Percentiles rank a stretch among this genome's conserved stretches.
Conservation (phyloP, 805 yeast genomes). For the Hanseniaspora taiwanica region DNA sequence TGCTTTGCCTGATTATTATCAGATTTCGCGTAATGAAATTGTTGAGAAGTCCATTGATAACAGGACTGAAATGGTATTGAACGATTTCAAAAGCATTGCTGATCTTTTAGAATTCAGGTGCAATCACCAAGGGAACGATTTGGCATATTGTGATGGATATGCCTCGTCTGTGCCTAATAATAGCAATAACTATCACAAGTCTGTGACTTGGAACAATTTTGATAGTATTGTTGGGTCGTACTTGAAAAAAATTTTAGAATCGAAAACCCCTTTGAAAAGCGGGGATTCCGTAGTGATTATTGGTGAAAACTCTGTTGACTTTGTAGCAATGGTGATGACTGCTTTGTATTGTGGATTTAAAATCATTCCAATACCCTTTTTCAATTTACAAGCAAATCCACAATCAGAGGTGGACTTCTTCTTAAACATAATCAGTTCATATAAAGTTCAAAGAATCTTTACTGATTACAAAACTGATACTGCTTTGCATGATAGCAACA, state of each 20-base stretch:
- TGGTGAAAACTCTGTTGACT: conserved; percentile 83
- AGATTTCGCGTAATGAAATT: conserved; percentile 17
- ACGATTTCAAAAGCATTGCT: conserved; percentile 56
- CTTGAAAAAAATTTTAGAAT: conserved; percentile 52
- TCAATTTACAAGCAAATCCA: conserved; percentile 41
- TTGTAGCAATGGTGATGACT: conserved; percentile 68
- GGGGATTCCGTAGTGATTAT: conserved; percentile 70
- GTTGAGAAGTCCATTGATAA: conserved; percentile 68
- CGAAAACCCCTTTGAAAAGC: conserved; percentile 44
- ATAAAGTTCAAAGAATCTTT: conserved; percentile 55
- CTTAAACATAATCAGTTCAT: conserved; percentile 52
- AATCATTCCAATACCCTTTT: conserved; percentile 60
- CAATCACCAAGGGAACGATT: conserved; percentile 57
- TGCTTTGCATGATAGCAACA: conserved; percentile 14
- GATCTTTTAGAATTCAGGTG: conserved; percentile 75
- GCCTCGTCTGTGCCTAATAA: conserved; percentile 21
- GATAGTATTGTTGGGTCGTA: conserved; percentile 68
- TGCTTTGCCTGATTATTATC: not conserved
- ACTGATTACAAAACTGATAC: conserved; percentile 35
- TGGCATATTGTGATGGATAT: conserved; percentile 45
- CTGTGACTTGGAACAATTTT: conserved; percentile 67
- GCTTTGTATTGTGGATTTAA: conserved; percentile 62
- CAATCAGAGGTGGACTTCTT: conserved; percentile 66
- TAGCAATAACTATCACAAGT: conserved; percentile 35
- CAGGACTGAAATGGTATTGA: conserved; percentile 57